Base-by-base conservation (phyloP, 2,329 filamentous ascomycete species). In the Stagonosporopsis vannaccii region DNA sequence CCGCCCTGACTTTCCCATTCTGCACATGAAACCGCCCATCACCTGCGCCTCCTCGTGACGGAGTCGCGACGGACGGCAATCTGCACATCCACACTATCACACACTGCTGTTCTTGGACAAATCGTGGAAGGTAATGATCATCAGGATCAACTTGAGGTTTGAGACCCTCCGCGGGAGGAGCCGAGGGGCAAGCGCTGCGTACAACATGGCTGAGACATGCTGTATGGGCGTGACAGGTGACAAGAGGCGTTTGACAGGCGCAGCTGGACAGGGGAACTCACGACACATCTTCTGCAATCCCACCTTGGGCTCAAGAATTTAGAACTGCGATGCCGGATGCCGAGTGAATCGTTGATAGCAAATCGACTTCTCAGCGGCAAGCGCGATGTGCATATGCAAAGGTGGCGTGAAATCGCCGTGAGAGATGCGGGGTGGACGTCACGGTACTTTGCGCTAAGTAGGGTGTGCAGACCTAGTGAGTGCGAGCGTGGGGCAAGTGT, bases 371-470 rank as follows among this genome's bases (percentile, higher is more conserved):
- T 28, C 36, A 32, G 47, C 53, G 47, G 53, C 20, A 56, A 48
- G 26, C 47, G 53, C 53, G 47, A 37, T 13, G 47, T 47, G 25
- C 32, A n/a, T 42, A 50, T 51, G 53, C 53, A 51, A 46, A 51
- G 23, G 46, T 46, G 42, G 52, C 46, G 35, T 25, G 47, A 26
- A 56, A 33, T 42, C 30, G 49, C 25, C 9, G 39, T 43, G 41
- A 41, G 32, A n/a, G 48, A 62, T 66, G 66, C 66, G 65, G 62
- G 66, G 61, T 69, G 66, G 61, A 44, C 42, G 60, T 71, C 68
- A 71, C 64, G 61, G 37, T 57, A 53, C 50, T 46, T 33, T n/a
- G 37, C 55, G 47, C 51, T 56, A 55, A 47, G 26, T 56, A 40
- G 62, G 47, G 59, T 56, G 49, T 61, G 61, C 59, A 61, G 43